Evolutionary conservation across 805 yeast genomes (phyloP).

Genomic region (Hyphopichia homilentoma): DNA sequence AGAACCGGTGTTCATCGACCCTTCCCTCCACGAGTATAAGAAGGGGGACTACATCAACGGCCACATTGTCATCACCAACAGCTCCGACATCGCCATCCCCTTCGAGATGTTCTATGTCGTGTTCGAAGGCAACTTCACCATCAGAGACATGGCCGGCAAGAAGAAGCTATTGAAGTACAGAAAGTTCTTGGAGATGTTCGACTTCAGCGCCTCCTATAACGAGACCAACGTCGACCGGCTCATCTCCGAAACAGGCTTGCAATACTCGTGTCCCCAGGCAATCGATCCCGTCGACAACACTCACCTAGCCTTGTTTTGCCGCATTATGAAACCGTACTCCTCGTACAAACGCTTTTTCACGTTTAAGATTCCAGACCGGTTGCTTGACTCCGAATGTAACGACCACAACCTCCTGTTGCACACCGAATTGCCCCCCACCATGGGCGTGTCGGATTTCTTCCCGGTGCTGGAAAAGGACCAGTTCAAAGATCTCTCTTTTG

Average conservation of each 20-base stretch:
- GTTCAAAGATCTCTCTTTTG: slow-evolving; percentile 25
- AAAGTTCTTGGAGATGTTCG: slow-evolving; percentile 46
- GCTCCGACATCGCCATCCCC: slow-evolving; percentile 36
- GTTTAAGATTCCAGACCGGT: slow-evolving; percentile 33
- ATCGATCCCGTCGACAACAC: slow-evolving; percentile 27
- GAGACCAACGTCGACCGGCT: slow-evolving; percentile 30
- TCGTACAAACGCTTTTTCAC: slow-evolving; percentile 38
- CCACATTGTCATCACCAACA: slow-evolving; percentile 42
- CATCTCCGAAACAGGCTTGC: slow-evolving; percentile 17
- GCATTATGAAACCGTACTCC: slow-evolving; percentile 15
- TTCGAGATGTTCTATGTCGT: slow-evolving; percentile 63
- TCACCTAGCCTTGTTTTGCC: slow-evolving; percentile 13
- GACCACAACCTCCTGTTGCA: slow-evolving; percentile 28
- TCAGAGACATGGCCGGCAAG: slow-evolving; percentile 14
- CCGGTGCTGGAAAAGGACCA: slow-evolving; percentile 2
- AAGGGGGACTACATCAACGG: slow-evolving; percentile 71
- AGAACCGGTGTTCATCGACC: slow-evolving; percentile 25
- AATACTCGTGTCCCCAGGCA: slow-evolving; percentile 11
- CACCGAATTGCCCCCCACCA: slow-evolving; percentile 33
- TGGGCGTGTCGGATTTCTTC: slow-evolving; percentile 18
- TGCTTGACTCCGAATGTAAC: slow-evolving; percentile 36
- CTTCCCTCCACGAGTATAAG: slow-evolving; percentile 45
- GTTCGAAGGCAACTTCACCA: slow-evolving; percentile 47
- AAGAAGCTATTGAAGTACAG: slow-evolving; percentile 13
- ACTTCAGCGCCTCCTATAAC: slow-evolving; percentile 50